A percentile compares a stretch with the other conserved stretches of the same genome.
Evolutionary conservation across 148 eudicot species (phyloP).

Genomic region (Amaranthus palmeri): DNA sequence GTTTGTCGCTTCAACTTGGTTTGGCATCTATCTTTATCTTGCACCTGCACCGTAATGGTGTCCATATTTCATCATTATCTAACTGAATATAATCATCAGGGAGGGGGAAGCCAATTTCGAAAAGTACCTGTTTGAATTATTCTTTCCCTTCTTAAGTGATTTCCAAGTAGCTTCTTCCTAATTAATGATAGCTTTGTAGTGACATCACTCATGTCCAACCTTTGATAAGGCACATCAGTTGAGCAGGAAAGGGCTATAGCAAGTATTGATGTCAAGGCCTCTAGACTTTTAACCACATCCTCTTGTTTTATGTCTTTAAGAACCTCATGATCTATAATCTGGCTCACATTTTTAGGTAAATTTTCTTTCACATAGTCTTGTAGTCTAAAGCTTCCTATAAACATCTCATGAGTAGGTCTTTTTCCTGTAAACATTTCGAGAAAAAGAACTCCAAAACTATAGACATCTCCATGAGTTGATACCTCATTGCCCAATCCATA

Average conservation of each 20-base stretch:
- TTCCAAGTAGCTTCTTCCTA: conserved; percentile 5
- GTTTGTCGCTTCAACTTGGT: neutral
- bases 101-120: neutral
- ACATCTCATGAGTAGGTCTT: conserved; percentile 20
- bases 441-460: conserved; percentile 25
- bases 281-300: neutral
- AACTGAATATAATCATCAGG: too few relatives aligned
- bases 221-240: conserved; percentile 3
- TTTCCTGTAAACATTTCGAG: conserved; percentile 22
- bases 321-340: conserved; percentile 8
- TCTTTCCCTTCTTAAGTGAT: neutral
- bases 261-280: conserved; percentile 5
- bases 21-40: neutral
- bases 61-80: too few relatives aligned
- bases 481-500: conserved; percentile 29
- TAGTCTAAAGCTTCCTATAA: conserved; percentile 10
- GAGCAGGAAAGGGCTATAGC: conserved; percentile 16
- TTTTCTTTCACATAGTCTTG: conserved; percentile 7
- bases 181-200: conserved; percentile 8
- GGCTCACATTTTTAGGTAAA: neutral
- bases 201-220: conserved; percentile 12
- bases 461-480: conserved; percentile 18
- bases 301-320: conserved; percentile 1
- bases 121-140: neutral
- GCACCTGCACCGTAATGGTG: neutral